Evolutionary conservation across 495 filamentous ascomycete species (phyloP), one percentile per base, ranked within the genome.

Genomic region (Geopyxis carbonaria): DNA sequence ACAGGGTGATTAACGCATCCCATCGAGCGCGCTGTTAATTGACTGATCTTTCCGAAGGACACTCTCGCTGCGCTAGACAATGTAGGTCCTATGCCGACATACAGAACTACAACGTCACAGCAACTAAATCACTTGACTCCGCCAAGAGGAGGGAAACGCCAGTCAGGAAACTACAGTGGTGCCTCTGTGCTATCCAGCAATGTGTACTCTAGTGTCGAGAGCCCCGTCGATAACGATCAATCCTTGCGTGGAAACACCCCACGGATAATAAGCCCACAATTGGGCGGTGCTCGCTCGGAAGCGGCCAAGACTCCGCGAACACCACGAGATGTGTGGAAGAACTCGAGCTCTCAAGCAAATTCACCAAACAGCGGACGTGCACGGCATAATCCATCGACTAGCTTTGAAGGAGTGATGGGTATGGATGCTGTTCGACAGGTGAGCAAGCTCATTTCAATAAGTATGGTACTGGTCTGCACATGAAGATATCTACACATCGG

Each of bases 41-140:
- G 5, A 22, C 25, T 22, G 22, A 37, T 22, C 21, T 21, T 29
- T 10, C 33, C 51, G 58, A 45, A 83, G 73, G 75, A 80, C 50
- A 80, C 76, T n/a, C 72, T 81, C 41, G 76, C 69, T 20, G 66
- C 64, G 2, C 68, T 81, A 7, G 78, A 82, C 45, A 63, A 59
- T 28, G 33, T 45, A 31, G 38, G 50, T 13, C 45, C 44, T 24
- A 16, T 55, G 14, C 49, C 50, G 36, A 41, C 31, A 32, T 55
- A 55, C 30, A 42, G 51, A 13, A 22, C 44, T 42, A 40, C 49
- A 14, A 29, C 50, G 14, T 38, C 49, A 8, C 49, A 52, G 27
- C 43, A 48, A 15, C 33, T 52, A 34, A 45, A 54, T 65, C 15
- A 60, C 61, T 64, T 62, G 13, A 68, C 68, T 13, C 64, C 69